A percentile compares a stretch with the other conserved stretches of the same genome.
phyloP scores from a whole-genome alignment of 2,329 filamentous ascomycete species.

The Hypoxylon rubiginosum region DNA sequence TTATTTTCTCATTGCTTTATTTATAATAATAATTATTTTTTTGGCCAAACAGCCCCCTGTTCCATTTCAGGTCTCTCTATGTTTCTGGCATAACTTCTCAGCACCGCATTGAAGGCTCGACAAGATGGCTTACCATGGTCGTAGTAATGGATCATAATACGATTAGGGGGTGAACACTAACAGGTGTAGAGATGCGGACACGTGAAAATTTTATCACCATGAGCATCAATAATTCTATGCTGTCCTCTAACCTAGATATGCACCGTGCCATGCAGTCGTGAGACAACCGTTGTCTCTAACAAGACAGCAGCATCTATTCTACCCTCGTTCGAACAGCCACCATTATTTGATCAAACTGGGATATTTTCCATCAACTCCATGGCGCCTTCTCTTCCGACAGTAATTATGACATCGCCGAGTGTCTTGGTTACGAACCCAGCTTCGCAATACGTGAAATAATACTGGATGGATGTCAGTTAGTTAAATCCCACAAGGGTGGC shows the following conservation, averaged over 20 bases:
- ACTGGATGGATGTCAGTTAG: slow-evolving; percentile 56
- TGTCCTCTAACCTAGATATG: background rate
- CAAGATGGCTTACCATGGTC: too few relatives aligned
- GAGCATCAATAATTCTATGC: background rate
- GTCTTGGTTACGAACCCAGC: slow-evolving; percentile 80
- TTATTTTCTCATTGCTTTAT: too few relatives aligned
- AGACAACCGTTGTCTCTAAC: background rate
- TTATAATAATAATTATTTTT: too few relatives aligned
- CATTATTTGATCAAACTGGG: slow-evolving; percentile 62
- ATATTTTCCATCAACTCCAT: slow-evolving; percentile 78
- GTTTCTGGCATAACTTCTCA: too few relatives aligned
- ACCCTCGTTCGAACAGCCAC: background rate
- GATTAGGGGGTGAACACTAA: background rate
- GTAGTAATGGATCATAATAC: background rate
- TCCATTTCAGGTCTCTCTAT: too few relatives aligned
- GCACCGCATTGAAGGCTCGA: too few relatives aligned
- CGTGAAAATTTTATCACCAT: background rate
- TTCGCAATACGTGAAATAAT: slow-evolving; percentile 83
- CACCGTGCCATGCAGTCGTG: slow-evolving; percentile 2
- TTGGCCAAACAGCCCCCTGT: too few relatives aligned
- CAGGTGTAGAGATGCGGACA: background rate
- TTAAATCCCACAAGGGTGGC: background rate
- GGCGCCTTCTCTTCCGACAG: slow-evolving; percentile 74
- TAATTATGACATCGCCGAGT: slow-evolving; percentile 79
- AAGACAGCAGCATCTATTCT: background rate